Conservation (phyloP, 768 basidiomycete species). For the Pleurotus tuber-regium region DNA sequence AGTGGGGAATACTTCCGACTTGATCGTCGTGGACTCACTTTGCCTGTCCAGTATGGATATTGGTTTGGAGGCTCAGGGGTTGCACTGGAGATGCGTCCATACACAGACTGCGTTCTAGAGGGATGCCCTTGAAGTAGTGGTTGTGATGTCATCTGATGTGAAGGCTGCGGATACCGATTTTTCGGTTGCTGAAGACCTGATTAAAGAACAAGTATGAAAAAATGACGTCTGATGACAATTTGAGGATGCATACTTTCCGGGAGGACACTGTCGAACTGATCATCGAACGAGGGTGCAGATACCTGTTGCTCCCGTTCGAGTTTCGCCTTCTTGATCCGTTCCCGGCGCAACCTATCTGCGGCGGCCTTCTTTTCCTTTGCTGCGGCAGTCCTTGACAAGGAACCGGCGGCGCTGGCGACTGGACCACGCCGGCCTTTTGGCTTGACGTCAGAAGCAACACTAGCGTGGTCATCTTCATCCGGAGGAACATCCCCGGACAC, state of each 20-base stretch:
- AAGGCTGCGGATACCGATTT: not conserved
- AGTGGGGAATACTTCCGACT: constrained; percentile 16
- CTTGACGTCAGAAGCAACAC: constrained; percentile 15
- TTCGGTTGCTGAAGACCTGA: constrained; percentile 6
- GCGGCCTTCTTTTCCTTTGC: constrained; percentile 27
- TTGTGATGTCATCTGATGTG: not conserved
- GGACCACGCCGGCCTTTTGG: constrained; percentile 22
- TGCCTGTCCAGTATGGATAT: not conserved
- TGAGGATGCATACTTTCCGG: not conserved
- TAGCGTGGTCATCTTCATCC: constrained; percentile 7
- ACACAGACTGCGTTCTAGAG: not conserved
- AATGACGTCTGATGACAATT: not conserved
- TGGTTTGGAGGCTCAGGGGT: not conserved
- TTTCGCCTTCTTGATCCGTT: constrained; percentile 20
- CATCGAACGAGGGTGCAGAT: constrained; percentile 8
- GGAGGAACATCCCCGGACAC: constrained; percentile 7
- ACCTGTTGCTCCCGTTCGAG: constrained; percentile 15
- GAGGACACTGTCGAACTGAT: constrained; percentile 8
- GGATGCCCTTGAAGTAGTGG: not conserved
- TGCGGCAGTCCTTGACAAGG: constrained; percentile 19
- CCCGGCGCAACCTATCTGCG: constrained; percentile 19
- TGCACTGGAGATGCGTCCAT: not conserved
- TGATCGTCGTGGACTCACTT: constrained; percentile 3
- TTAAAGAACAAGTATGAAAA: no score
- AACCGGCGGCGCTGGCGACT: constrained; percentile 16